phyloP scores from a whole-genome alignment of 768 basidiomycete species.

The Psilocybe tampanensis region DNA sequence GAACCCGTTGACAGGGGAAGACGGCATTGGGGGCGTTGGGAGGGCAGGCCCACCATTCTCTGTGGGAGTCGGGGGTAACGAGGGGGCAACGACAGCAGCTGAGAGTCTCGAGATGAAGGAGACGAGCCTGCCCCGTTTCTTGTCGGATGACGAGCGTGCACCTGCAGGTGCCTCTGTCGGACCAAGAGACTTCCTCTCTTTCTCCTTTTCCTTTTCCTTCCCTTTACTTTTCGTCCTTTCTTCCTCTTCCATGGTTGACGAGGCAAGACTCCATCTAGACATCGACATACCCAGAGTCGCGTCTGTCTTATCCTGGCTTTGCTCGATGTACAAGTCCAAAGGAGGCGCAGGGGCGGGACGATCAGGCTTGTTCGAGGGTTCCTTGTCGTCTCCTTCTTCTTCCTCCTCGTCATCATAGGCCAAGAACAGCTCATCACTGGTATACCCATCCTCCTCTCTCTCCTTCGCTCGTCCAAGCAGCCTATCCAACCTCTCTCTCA shows the following conservation, averaged over 20 bases:
- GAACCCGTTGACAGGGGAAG: background rate
- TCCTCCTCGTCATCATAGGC: slow-evolving; percentile 4
- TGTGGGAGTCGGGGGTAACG: background rate
- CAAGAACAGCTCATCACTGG: background rate
- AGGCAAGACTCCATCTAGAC: slow-evolving; percentile 22
- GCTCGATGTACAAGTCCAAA: slow-evolving; percentile 5
- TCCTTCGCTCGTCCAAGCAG: slow-evolving; percentile 21
- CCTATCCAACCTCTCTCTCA: slow-evolving; percentile 25
- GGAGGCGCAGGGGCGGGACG: slow-evolving; percentile 22
- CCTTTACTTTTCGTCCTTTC: background rate
- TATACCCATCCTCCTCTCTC: slow-evolving; percentile 13
- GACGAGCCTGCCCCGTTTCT: slow-evolving; percentile 20
- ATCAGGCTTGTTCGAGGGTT: background rate
- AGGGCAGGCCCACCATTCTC: background rate
- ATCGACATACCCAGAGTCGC: slow-evolving; percentile 6
- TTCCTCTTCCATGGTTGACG: slow-evolving; percentile 11
- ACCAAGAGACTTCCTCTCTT: slow-evolving; percentile 13
- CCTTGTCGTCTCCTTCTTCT: background rate
- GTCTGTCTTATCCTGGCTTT: background rate
- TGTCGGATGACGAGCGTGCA: background rate
- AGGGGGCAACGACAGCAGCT: slow-evolving; percentile 8
- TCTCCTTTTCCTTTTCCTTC: slow-evolving; percentile 7
- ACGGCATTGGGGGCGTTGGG: slow-evolving; percentile 6
- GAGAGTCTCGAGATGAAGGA: slow-evolving; percentile 26
- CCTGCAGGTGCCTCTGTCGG: slow-evolving; percentile 1